A percentile compares a stretch with the other conserved stretches of the same genome.
phyloP scores from a whole-genome alignment of 2,329 filamentous ascomycete species.

The Endoconidiophora polonica region DNA sequence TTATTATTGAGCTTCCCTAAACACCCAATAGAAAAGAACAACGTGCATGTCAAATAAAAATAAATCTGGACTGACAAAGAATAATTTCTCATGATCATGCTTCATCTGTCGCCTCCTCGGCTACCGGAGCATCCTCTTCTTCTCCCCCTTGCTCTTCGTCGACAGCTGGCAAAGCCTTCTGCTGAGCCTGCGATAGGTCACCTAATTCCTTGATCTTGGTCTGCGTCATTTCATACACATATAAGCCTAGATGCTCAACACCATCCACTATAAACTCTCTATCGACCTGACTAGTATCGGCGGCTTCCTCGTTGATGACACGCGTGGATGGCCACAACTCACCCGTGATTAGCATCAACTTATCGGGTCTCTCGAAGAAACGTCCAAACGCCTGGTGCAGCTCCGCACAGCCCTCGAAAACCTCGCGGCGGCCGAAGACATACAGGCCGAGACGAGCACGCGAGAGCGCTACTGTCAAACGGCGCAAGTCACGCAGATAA shows the following conservation, averaged over 20 bases:
- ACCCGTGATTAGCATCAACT: slow-evolving; percentile 63
- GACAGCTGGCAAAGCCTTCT: background rate
- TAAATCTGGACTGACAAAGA: background rate
- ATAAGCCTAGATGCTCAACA: slow-evolving; percentile 87
- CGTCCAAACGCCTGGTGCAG: slow-evolving; percentile 71
- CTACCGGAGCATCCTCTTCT: background rate
- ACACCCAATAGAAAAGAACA: background rate
- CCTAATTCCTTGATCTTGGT: slow-evolving; percentile 33
- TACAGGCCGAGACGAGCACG: slow-evolving; percentile 84
- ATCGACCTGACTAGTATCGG: slow-evolving; percentile 22
- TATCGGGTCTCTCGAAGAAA: slow-evolving; percentile 61
- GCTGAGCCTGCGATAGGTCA: background rate
- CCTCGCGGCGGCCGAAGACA: slow-evolving; percentile 69
- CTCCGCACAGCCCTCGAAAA: slow-evolving; percentile 82
- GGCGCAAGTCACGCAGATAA: slow-evolving; percentile 82
- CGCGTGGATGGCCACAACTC: slow-evolving; percentile 68
- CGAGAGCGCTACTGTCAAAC: slow-evolving; percentile 85
- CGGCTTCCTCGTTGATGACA: slow-evolving; percentile 25
- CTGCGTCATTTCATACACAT: slow-evolving; percentile 90
- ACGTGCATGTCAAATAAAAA: background rate
- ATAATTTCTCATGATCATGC: background rate
- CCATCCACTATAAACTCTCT: slow-evolving; percentile 64
- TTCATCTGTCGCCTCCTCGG: background rate
- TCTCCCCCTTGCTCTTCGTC: background rate
- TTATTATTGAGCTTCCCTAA: background rate